These are phyloP conservation scores for Carpinus viminea DNA, from an alignment of 306 rosid species.

Conservation along the genomic window DNA sequence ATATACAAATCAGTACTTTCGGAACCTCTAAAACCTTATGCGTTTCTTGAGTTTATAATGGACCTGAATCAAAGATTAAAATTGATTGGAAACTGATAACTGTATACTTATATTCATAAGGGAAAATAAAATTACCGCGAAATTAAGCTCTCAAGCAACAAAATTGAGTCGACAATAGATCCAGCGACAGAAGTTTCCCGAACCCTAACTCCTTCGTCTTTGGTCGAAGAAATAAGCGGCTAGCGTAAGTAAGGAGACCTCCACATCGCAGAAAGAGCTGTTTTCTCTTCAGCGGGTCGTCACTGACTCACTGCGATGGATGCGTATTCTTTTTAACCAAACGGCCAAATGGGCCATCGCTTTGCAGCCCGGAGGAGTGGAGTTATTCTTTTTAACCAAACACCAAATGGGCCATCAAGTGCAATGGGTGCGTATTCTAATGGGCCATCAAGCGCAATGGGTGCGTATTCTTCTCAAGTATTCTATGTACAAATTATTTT, in stretches of 20 bases:
- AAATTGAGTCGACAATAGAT: background rate
- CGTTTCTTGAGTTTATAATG: background rate
- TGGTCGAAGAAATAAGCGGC: background rate
- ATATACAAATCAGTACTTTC: background rate
- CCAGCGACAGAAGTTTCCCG: background rate
- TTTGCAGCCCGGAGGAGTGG: too few species aligned
- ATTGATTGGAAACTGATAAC: background rate
- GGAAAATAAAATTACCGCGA: background rate
- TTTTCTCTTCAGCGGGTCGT: too few species aligned
- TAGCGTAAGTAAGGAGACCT: background rate
- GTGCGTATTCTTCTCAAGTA: too few species aligned
- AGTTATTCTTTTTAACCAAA: too few species aligned
- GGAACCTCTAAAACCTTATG: background rate
- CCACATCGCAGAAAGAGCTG: background rate
- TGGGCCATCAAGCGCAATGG: too few species aligned
- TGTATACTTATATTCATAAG: background rate
- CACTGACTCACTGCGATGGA: too few species aligned
- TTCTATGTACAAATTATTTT: too few species aligned
- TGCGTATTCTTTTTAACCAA: too few species aligned
- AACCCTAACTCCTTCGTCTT: background rate
- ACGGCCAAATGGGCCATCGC: too few species aligned
- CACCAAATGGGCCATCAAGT: too few species aligned
- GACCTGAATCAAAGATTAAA: background rate
- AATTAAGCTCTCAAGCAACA: background rate
- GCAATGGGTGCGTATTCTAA: too few species aligned